A percentile compares a stretch with the other conserved stretches of the same genome.
phyloP scores from a whole-genome alignment of 441 rosid genomes.

The Gossypium davidsonii region DNA sequence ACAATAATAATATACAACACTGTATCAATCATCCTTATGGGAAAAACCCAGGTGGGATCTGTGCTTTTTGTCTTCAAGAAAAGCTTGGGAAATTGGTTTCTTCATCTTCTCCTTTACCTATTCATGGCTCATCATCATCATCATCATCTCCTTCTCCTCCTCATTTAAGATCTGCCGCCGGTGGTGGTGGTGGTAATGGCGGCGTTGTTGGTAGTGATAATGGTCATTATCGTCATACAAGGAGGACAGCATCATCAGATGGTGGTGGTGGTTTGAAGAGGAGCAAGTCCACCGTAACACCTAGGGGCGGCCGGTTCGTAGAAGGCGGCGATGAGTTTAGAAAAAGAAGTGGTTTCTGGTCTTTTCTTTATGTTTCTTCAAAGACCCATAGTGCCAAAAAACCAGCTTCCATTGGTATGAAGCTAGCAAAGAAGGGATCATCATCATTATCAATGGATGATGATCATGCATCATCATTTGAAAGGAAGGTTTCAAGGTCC shows the following conservation, averaged over 20 bases:
- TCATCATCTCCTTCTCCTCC: conserved; percentile 65
- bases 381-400: conserved; percentile 30
- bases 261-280: conserved; percentile 51
- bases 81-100: conserved; percentile 94
- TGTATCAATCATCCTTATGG: conserved; percentile 47
- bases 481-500: conserved; percentile 83
- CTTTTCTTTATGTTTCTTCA: conserved; percentile 53
- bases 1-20: not conserved
- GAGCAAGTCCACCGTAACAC: conserved; percentile 66
- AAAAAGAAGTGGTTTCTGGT: conserved; percentile 75
- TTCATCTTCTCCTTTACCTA: conserved; percentile 60
- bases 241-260: conserved; percentile 2
- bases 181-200: not conserved
- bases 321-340: conserved; percentile 37
- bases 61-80: conserved; percentile 94
- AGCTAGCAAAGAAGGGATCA: conserved; percentile 15
- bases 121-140: conserved; percentile 35
- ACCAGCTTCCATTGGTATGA: conserved; percentile 25
- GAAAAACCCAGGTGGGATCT: conserved; percentile 84
- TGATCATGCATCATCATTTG: conserved; percentile 41
- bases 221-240: no score
- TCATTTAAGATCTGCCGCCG: conserved; percentile 56
- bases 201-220: not conserved
- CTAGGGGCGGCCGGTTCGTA: conserved; percentile 33
- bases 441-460: conserved; percentile 40